Evolutionary conservation across 768 basidiomycete species (phyloP), one percentile per base, ranked within the genome.

Genomic region (Cystofilobasidium macerans): DNA sequence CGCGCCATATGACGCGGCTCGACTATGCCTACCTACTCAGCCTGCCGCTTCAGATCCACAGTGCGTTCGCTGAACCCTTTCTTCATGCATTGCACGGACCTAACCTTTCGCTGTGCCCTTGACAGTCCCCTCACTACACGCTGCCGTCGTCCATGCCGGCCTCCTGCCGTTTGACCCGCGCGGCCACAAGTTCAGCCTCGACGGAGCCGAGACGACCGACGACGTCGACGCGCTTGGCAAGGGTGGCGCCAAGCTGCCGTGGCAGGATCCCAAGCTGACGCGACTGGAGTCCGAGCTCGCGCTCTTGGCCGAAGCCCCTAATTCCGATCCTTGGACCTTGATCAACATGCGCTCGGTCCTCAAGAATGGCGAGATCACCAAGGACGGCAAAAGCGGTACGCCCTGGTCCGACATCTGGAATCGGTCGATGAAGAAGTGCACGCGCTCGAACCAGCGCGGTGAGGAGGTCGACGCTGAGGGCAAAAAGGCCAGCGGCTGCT

Each of bases 101-200:
- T 24, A 24, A 3, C 32, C 48, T 53, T 35, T 42, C 33, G 6
- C n/a, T n/a, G 28, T 30, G 7, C 28, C 18, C 51, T 56, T 20
- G 26, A 26, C 22, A 63, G 54, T 87, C 20, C 88, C 90, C 0
- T 80, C 81, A 2, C 82, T 86, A 2, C 88, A 93, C 71, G 76
- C 84, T 0, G 85, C 84, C 76, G 79, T 93, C 56, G 88, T 85
- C 1, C 91, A 95, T 70, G 92, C 84, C 1, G 93, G 93, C 8
- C 71, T 94, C 24, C 80, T 97, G 1, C 81, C 90, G 0, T 81
- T 80, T 7, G 83, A 94, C 72, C 86, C 89, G 51, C 56, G 36
- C 48, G 45, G 64, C 36, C 40, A 7, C 60, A 45, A 54, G 32
- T 28, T 12, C 58, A 48, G 30, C 28, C n/a, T n/a, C n/a, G n/a